A percentile compares a stretch with the other conserved stretches of the same genome.
Evolutionary conservation across 2,329 filamentous ascomycete species (phyloP).

Genomic region (Ploettnerulaceae sp.): DNA sequence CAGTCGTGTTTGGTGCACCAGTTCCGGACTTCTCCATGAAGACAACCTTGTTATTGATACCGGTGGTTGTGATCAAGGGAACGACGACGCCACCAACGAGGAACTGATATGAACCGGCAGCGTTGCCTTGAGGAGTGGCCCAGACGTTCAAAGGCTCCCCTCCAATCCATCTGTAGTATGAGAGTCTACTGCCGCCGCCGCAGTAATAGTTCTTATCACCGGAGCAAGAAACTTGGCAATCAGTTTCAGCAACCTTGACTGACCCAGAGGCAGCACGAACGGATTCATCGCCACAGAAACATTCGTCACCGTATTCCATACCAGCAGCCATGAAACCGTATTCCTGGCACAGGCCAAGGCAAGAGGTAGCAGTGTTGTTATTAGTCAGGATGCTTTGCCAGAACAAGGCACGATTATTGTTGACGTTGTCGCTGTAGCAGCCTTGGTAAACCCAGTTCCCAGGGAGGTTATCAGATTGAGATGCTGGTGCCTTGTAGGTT

Average conservation of each 20-base stretch:
- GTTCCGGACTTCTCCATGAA: slow-evolving; percentile 59
- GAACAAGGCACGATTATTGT: slow-evolving; percentile 42
- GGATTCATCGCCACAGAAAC: slow-evolving; percentile 38
- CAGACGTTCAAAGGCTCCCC: slow-evolving; percentile 34
- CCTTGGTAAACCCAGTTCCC: slow-evolving; percentile 30
- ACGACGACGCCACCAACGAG: slow-evolving; percentile 57
- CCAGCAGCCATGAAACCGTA: slow-evolving; percentile 23
- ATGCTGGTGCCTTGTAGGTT: slow-evolving; percentile 17
- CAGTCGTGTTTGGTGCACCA: slow-evolving; percentile 53
- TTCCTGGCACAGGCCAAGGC: slow-evolving; percentile 14
- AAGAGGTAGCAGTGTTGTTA: slow-evolving; percentile 11
- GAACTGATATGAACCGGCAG: slow-evolving; percentile 55
- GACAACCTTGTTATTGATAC: slow-evolving; percentile 55
- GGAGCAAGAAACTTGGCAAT: slow-evolving; percentile 19
- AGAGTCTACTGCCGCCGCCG: slow-evolving; percentile 22
- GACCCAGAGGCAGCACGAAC: slow-evolving; percentile 8
- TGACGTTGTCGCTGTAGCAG: slow-evolving; percentile 32
- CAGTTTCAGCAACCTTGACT: slow-evolving; percentile 12
- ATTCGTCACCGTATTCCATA: slow-evolving; percentile 43
- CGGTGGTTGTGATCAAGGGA: slow-evolving; percentile 32
- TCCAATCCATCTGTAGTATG: slow-evolving; percentile 17
- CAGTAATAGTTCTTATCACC: slow-evolving; percentile 18
- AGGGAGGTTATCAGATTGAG: slow-evolving; percentile 26
- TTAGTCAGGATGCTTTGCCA: slow-evolving; percentile 39
- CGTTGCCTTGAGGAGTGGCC: slow-evolving; percentile 43